phyloP scores from a whole-genome alignment of 2,329 filamentous ascomycete species.

The Colletotrichum sp. region DNA sequence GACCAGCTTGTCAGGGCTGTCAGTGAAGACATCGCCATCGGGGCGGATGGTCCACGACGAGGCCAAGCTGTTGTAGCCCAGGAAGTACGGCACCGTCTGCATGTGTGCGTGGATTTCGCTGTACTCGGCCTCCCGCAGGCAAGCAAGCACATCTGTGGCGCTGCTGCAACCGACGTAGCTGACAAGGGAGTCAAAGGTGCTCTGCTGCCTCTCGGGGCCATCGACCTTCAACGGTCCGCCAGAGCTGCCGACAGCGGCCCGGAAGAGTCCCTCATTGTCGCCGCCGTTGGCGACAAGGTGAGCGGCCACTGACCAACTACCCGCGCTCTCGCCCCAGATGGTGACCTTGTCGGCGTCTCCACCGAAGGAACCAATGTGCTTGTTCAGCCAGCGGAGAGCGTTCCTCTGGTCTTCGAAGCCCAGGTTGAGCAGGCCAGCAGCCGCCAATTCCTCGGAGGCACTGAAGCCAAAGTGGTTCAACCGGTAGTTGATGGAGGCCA shows the following conservation, averaged over 20 bases:
- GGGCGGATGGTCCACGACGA: not conserved
- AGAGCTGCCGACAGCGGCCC: not conserved
- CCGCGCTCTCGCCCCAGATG: not conserved
- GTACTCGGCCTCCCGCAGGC: not conserved
- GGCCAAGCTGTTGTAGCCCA: not conserved
- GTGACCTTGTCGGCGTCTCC: not conserved
- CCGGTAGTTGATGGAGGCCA: conserved; percentile 31
- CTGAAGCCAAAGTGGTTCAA: not conserved
- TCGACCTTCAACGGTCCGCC: not conserved
- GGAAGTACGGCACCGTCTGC: not conserved
- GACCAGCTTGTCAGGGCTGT: not conserved
- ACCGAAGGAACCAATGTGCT: not conserved
- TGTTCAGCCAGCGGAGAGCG: not conserved
- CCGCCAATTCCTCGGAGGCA: not conserved
- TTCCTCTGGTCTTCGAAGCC: not conserved
- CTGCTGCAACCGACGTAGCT: not conserved
- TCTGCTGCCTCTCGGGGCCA: not conserved
- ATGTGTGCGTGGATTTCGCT: not conserved
- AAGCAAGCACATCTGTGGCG: not conserved
- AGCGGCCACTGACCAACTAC: not conserved
- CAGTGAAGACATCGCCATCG: not conserved
- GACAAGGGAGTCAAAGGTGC: not conserved
- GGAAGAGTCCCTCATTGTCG: not conserved
- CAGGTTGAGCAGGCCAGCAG: not conserved
- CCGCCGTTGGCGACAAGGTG: not conserved